These are phyloP conservation scores for Pythium biforme DNA, from an alignment of 352 stramenopile species.

Conservation along the genomic window DNA sequence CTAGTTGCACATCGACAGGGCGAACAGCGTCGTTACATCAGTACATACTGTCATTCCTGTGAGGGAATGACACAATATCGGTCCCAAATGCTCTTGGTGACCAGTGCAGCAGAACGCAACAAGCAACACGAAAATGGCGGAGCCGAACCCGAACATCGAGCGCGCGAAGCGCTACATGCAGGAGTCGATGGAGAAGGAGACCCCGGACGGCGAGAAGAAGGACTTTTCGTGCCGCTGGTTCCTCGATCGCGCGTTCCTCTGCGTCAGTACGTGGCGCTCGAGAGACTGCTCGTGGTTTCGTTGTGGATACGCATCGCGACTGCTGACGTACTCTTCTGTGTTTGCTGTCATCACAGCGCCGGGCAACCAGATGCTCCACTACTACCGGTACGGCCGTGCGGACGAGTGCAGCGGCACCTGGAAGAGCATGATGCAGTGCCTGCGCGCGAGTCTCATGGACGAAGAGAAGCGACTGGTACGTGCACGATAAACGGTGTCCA, in stretches of 20 bases:
- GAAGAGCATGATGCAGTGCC: conserved; percentile 81
- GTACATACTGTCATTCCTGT: conserved; percentile 11
- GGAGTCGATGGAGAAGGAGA: conserved; percentile 32
- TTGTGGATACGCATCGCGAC: neutral
- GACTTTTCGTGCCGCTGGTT: conserved; percentile 75
- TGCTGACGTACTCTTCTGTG: neutral
- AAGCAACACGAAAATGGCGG: conserved; percentile 15
- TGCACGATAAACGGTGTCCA: neutral
- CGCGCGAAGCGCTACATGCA: conserved; percentile 67
- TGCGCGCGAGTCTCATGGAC: conserved; percentile 77
- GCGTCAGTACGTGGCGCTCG: conserved; percentile 65
- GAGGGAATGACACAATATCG: conserved; percentile 11
- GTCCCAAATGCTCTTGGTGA: neutral
- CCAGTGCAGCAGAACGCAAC: neutral
- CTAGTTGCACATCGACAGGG: conserved; percentile 4
- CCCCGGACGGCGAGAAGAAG: conserved; percentile 38
- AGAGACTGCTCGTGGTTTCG: neutral
- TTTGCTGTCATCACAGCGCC: conserved; percentile 39
- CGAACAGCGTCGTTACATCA: conserved; percentile 1
- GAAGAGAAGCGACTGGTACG: conserved; percentile 59
- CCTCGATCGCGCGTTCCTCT: conserved; percentile 77
- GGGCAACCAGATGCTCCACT: conserved; percentile 79
- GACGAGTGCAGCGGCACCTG: conserved; percentile 83
- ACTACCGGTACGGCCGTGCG: conserved; percentile 66
- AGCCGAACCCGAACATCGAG: conserved; percentile 43